Base-by-base conservation (phyloP, 1,284 basidiomycete species). In the Ustilago sp. region DNA sequence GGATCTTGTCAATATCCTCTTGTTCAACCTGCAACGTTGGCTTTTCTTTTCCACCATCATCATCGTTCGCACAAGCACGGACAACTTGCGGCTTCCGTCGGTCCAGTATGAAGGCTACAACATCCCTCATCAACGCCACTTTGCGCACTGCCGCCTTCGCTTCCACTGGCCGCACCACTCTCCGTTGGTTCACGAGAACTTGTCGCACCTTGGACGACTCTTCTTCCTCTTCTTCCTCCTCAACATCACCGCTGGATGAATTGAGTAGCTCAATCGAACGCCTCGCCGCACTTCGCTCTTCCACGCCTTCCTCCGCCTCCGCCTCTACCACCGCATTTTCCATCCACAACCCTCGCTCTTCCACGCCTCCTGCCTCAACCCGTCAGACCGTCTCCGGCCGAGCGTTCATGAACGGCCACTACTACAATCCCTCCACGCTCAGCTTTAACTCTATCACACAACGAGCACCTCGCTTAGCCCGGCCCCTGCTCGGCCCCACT, bases 351-450 rank as follows among this genome's bases (percentile, higher is more conserved):
- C 74, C 74, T 6, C 66, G 70, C 15, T 54, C 63, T 1, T 4
- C 47, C 9, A 43, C 35, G 1, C 53, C 62, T 9, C 34, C 62
- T 7, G 38, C 39, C 12, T 39, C 36, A 8, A 52, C 67, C 8
- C 70, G 70, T 11, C 75, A 77, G 45, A 74, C 75, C 36, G 71
- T 77, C 12, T 70, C 67, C n/a, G 75, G 75, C 0, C 58, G 75
- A 2, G 75, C 75, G 0, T 77, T 77, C 56, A 69, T 74, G 64
- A 74, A 77, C 64, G 75, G 75, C 19, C 75, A 82, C 63, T 81
- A 83, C 66, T 83, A 83, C 71, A 77, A 80, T 58, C 81, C 81
- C 0, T 41, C 74, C 23, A 80, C 81, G 0, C 66, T 83, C 12
- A 41, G 51, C 0, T 77, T 77, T 23, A 43, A 41, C 2, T 65